Conservation (phyloP, 2,329 filamentous ascomycete species). For the Aureobasidium zeae region DNA sequence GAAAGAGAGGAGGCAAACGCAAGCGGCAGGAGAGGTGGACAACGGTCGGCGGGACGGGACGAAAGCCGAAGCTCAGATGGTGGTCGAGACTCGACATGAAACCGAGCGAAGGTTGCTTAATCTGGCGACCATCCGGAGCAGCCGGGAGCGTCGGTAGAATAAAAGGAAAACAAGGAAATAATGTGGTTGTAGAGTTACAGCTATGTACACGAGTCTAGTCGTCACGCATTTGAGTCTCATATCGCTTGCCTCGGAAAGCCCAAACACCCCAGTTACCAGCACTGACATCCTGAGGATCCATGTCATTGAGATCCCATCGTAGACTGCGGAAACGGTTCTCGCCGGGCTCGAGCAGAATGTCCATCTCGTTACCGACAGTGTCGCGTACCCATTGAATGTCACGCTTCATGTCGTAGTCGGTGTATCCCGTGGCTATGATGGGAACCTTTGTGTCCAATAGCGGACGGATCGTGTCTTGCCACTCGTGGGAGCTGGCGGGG, state of each 20-base stretch:
- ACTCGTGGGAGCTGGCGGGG: conserved; percentile 85
- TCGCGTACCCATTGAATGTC: conserved; percentile 86
- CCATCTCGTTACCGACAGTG: conserved; percentile 80
- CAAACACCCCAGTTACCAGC: conserved; percentile 97
- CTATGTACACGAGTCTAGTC: conserved; percentile 8
- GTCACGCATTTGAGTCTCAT: conserved; percentile 44
- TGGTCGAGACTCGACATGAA: too few relatives aligned
- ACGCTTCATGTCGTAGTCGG: conserved; percentile 85
- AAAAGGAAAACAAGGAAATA: neutral
- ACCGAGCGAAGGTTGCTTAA: too few relatives aligned
- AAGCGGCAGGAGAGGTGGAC: conserved; percentile 6
- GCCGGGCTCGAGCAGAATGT: conserved; percentile 80
- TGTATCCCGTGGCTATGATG: conserved; percentile 91
- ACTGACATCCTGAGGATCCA: conserved; percentile 86
- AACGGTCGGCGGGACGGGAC: conserved; percentile 8
- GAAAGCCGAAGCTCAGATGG: neutral
- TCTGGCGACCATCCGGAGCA: too few relatives aligned
- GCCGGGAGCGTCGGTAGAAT: too few relatives aligned
- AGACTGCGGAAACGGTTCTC: conserved; percentile 92
- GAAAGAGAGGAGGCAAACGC: neutral
- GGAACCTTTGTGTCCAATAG: conserved; percentile 93
- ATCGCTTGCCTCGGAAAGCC: conserved; percentile 96
- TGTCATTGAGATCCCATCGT: conserved; percentile 92
- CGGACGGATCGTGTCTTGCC: conserved; percentile 80
- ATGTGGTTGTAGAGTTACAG: conserved; percentile 11